Evolutionary conservation across 306 rosid species (phyloP), one percentile per base, ranked within the genome.

Genomic region (Glycyrrhiza uralensis): DNA sequence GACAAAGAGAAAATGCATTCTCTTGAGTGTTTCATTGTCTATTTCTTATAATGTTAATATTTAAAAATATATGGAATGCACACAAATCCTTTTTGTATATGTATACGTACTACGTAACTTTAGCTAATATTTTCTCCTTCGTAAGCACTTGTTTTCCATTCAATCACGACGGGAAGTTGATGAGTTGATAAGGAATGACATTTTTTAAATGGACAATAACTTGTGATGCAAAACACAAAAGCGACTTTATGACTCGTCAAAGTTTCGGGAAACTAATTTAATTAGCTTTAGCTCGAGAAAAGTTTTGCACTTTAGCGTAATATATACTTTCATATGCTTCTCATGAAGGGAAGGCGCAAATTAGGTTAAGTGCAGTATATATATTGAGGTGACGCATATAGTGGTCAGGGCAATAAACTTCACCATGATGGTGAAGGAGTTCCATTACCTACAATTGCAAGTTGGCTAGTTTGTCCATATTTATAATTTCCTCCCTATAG

Each of bases 251-350:
- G 60, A 54, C 42, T 44, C 6, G 52, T 54, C 58, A 65, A 75
- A 39, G 60, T 52, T 71, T 64, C 3, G n/a, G 66, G 63, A 71
- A 76, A 62, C 55, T 62, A 69, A 24, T 57, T 75, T 33, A 54
- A 71, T 52, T 52, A 64, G 7, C 66, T 54, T 54, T 29, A 46
- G 15, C 62, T 68, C 1, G 38, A 29, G 15, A 35, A 70, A 70
- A 57, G 50, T 30, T 50, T 64, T 65, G 74, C n/a, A n/a, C n/a
- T n/a, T n/a, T n/a, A n/a, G 55, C 75, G 55, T 64, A 81, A 56
- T 38, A n/a, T n/a, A n/a, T n/a, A 76, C 74, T 76, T 65, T 72
- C 42, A 51, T 33, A 67, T 69, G 74, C 74, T 66, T 66, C 63
- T 29, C 1, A 59, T 32, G 64, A 68, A 68, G 77, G 76, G 45